Conservation (phyloP, 768 basidiomycete species). For the Saitozyma podzolica region DNA sequence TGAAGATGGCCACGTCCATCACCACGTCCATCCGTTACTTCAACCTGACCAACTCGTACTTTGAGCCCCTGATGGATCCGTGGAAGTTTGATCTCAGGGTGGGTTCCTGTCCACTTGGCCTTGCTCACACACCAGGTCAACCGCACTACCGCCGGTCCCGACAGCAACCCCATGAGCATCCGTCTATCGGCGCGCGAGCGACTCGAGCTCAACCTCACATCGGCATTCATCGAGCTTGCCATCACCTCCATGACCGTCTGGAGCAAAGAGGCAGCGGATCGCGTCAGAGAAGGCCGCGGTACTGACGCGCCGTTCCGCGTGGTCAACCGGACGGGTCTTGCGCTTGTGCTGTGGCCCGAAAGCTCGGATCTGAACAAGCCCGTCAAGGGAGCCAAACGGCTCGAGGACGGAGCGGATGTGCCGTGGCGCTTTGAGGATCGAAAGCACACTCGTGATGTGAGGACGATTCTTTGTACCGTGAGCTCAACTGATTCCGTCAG, state of each 20-base stretch:
- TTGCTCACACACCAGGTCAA: conserved; percentile 23
- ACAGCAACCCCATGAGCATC: conserved; percentile 57
- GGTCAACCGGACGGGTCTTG: conserved; percentile 83
- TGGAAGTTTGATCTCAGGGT: conserved; percentile 84
- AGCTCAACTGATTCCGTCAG: conserved; percentile 48
- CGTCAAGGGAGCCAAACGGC: conserved; percentile 58
- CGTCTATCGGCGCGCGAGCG: conserved; percentile 73
- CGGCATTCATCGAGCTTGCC: conserved; percentile 82
- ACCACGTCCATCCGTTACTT: conserved; percentile 87
- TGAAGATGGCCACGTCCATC: conserved; percentile 79
- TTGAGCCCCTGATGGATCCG: conserved; percentile 96
- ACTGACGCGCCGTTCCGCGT: conserved; percentile 91
- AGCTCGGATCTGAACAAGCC: conserved; percentile 60
- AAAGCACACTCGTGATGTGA: conserved; percentile 87
- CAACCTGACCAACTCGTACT: conserved; percentile 96
- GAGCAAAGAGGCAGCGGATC: conserved; percentile 67
- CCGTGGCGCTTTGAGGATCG: conserved; percentile 99
- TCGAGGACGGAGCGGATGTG: conserved; percentile 71
- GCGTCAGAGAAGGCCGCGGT: conserved; percentile 74
- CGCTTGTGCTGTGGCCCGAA: conserved; percentile 83
- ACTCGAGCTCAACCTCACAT: conserved; percentile 85
- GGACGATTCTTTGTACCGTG: conserved; percentile 26
- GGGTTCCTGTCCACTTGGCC: conserved; percentile 19
- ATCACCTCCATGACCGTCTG: conserved; percentile 71
- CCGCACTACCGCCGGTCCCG: conserved; percentile 36